phyloP scores from a whole-genome alignment of 2,329 filamentous ascomycete genomes.

The Neofusicoccum cordaticola region DNA sequence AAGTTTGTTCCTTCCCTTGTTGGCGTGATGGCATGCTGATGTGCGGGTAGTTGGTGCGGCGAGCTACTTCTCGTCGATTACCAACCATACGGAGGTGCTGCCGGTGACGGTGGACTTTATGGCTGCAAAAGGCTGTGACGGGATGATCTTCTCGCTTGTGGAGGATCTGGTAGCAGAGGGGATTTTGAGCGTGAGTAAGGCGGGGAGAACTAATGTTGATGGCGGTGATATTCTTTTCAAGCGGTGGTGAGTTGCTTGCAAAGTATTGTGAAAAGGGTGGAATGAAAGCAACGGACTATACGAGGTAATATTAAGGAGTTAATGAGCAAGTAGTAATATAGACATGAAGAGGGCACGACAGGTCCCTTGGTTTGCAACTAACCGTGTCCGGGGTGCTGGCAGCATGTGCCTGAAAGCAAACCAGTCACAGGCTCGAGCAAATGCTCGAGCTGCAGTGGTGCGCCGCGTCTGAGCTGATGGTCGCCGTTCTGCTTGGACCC shows the following conservation, averaged over 20 bases:
- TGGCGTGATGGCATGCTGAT: background rate
- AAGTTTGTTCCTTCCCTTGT: conserved; percentile 16
- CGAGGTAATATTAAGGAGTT: no score
- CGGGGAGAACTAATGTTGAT: conserved; percentile 42
- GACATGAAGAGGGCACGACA: no score
- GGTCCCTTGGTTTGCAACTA: no score
- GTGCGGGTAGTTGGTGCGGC: conserved; percentile 37
- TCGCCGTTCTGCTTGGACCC: no score
- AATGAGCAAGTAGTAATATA: no score
- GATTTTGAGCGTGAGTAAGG: conserved; percentile 45
- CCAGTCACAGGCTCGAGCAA: no score
- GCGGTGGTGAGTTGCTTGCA: background rate
- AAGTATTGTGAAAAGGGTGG: no score
- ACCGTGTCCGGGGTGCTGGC: no score
- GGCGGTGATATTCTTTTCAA: conserved; percentile 42
- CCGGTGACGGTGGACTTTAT: conserved; percentile 59
- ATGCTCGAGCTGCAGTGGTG: no score
- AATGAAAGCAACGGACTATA: no score
- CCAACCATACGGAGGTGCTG: conserved; percentile 48
- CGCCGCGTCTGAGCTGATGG: no score
- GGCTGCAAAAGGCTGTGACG: conserved; percentile 60
- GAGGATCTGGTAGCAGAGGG: conserved; percentile 51
- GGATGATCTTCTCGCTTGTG: conserved; percentile 55
- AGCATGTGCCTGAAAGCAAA: no score
- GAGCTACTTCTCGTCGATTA: conserved; percentile 47